These are phyloP conservation scores for Apostasia ramifera DNA, from an alignment of 106 monocot genomes.

Conservation along the genomic window DNA sequence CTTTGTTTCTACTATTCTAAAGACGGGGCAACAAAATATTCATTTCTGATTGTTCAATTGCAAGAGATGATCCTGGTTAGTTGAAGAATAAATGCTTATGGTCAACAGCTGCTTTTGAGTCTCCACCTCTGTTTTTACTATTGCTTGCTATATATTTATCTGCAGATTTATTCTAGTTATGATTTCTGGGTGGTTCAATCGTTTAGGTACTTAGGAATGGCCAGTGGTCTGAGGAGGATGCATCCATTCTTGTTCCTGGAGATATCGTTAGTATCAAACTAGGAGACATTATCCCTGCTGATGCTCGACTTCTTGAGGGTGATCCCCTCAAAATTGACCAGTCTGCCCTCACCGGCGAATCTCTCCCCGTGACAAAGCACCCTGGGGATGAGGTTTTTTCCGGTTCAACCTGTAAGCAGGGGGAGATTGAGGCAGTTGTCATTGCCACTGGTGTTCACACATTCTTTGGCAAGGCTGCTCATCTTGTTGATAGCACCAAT, in stretches of 20 bases:
- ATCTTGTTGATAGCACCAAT: conserved; percentile 73
- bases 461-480: conserved; percentile 79
- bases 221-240: conserved; percentile 62
- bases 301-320: conserved; percentile 72
- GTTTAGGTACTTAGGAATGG: conserved; percentile 61
- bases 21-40: no score
- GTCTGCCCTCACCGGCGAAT: conserved; percentile 72
- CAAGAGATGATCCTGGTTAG: no score
- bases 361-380: conserved; percentile 61
- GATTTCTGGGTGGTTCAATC: background rate
- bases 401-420: conserved; percentile 79
- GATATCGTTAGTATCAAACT: conserved; percentile 73
- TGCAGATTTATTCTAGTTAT: background rate
- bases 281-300: conserved; percentile 73
- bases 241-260: conserved; percentile 62
- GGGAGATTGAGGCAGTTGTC: conserved; percentile 73
- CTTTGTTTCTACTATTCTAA: no score
- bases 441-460: conserved; percentile 80
- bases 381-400: conserved; percentile 68
- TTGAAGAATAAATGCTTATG: no score
- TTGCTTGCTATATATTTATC: no score
- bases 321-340: conserved; percentile 78
- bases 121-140: no score
- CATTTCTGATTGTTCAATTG: no score
- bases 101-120: no score